Evolutionary conservation across 805 yeast species (phyloP), one percentile per base, ranked within the genome.

Genomic region (Kodamaea restingae): DNA sequence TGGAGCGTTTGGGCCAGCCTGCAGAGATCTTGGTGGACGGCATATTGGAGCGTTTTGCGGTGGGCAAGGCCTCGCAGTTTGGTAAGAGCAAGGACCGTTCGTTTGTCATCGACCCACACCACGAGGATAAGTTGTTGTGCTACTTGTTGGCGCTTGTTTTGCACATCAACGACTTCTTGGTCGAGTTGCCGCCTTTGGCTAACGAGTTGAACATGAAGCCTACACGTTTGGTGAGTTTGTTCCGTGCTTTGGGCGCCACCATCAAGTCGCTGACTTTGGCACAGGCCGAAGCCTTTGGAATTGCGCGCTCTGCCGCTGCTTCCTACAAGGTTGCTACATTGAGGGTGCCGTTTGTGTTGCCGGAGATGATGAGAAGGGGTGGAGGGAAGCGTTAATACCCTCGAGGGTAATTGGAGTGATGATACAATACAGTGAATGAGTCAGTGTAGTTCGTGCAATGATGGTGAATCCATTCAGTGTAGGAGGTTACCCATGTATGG

Each of bases 311-410:
- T 38, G 66, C 73, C 39, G 81, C 81, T 10, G 59, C 77, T 7
- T 71, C 78, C 27, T 82, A 84, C 63, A 87, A 88, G 61, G 70
- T 91, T 49, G 98, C 97, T 2, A 63, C 77, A 12, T 73, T 93
- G 61, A 81, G 76, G 58, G 95, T 88, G 22, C 98, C 98, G 28
- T 84, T 93, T 65, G 81, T 79, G 57, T 69, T 87, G 37, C 98
- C 98, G 6, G 91, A 84, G 51, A 73, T 85, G 73, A 75, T 81
- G 8, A 79, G 81, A 67, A 73, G 85, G 54, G 80, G 80, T 3
- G 36, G 32, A 11, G 41, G 41, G 10, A 38, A 38, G 34, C 32
- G 28, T 28, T 32, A 38, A 27, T n/a, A n/a, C n/a, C n/a, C n/a
- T n/a, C n/a, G n/a, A n/a, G n/a, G n/a, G n/a, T n/a, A n/a, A n/a